phyloP scores from a whole-genome alignment of 768 basidiomycete genomes.

The Serendipita vermifera region DNA sequence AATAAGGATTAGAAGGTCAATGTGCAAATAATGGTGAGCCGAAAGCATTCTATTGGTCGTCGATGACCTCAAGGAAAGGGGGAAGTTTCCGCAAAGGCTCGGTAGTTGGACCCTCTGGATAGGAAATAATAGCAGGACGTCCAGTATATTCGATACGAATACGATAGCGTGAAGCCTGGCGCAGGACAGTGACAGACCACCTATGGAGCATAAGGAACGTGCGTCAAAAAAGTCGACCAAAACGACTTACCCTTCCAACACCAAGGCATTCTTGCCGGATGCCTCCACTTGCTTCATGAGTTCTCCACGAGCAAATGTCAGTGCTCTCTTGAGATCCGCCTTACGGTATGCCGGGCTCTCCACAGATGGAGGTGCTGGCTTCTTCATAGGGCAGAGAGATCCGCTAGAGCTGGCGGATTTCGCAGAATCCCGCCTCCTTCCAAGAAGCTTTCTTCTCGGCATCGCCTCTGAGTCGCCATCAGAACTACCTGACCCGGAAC shows the following conservation, averaged over 20 bases:
- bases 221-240: background rate
- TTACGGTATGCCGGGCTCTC: slow-evolving; percentile 1
- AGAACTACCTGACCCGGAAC: background rate
- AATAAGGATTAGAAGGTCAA: no score
- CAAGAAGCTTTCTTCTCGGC: no score
- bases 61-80: background rate
- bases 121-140: background rate
- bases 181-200: background rate
- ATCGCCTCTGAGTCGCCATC: slow-evolving; percentile 7
- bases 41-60: slow-evolving; percentile 11
- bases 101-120: background rate
- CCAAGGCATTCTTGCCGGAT: slow-evolving; percentile 3
- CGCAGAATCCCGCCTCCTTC: no score
- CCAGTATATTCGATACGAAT: slow-evolving; percentile 7
- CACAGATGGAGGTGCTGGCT: slow-evolving; percentile 1
- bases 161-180: background rate
- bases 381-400: no score
- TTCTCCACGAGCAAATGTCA: slow-evolving; percentile 1
- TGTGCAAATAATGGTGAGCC: slow-evolving; percentile 4
- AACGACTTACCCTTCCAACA: slow-evolving; percentile 7
- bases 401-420: no score
- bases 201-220: background rate
- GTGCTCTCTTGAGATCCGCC: slow-evolving; percentile 6
- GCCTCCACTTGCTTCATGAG: slow-evolving; percentile 6
- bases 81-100: no score